These are phyloP conservation scores for Dryadomyces quercivorus DNA, from an alignment of 2,329 filamentous ascomycete genomes.

Conservation along the genomic window DNA sequence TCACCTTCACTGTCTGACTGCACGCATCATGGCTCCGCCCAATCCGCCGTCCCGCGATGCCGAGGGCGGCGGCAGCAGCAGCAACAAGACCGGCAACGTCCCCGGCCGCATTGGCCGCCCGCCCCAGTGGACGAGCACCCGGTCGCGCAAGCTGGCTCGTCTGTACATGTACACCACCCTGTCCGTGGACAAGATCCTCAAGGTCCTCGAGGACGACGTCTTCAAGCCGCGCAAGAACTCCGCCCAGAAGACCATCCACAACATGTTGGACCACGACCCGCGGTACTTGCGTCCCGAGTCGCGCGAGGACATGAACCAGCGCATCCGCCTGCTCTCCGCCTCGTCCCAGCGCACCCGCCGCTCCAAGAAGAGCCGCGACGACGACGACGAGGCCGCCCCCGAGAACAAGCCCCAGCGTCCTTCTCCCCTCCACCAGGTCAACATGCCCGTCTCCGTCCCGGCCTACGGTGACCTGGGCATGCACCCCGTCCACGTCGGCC, in stretches of 20 bases:
- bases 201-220: slow-evolving; percentile 29
- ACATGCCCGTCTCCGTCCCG: background rate
- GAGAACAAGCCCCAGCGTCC: background rate
- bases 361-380: slow-evolving; percentile 5
- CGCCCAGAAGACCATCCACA: slow-evolving; percentile 44
- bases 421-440: background rate
- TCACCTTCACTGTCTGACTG: background rate
- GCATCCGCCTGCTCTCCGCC: slow-evolving; percentile 30
- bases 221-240: slow-evolving; percentile 40
- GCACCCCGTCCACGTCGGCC: too few species aligned
- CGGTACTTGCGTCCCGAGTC: slow-evolving; percentile 42
- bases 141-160: slow-evolving; percentile 39
- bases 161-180: slow-evolving; percentile 46
- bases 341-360: slow-evolving; percentile 23
- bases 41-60: slow-evolving; percentile 7
- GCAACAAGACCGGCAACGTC: slow-evolving; percentile 5
- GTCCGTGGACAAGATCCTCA: slow-evolving; percentile 38
- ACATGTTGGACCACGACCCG: slow-evolving; percentile 44
- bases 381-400: background rate
- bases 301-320: slow-evolving; percentile 37
- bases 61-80: slow-evolving; percentile 5
- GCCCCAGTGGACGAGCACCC: slow-evolving; percentile 40
- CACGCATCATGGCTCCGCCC: slow-evolving; percentile 8
- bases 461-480: too few species aligned
- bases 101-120: slow-evolving; percentile 34